phyloP scores from a whole-genome alignment of 225 moss, liverwort and hornwort genomes.

The Lunularia cruciata region DNA sequence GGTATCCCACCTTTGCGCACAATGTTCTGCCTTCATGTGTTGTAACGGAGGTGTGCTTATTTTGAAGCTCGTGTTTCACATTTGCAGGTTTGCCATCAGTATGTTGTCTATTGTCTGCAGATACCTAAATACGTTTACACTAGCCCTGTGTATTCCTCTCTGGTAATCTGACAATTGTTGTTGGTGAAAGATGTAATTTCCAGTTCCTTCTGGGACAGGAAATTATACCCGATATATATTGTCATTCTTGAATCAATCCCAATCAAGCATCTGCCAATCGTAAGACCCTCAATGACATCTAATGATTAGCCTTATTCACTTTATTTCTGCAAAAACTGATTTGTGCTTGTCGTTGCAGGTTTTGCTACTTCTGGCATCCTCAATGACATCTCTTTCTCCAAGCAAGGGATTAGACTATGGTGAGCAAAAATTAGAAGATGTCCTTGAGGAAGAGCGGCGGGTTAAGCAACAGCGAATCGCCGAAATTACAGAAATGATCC shows the following conservation, averaged over 20 bases:
- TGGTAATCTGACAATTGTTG: too few species aligned
- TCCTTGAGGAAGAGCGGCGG: slow-evolving; percentile 41
- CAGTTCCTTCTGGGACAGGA: too few species aligned
- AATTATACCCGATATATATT: too few species aligned
- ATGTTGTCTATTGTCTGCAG: too few species aligned
- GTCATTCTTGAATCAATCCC: too few species aligned
- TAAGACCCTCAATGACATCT: too few species aligned
- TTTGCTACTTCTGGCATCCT: slow-evolving; percentile 77
- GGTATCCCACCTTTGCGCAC: slow-evolving; percentile 48
- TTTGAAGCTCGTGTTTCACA: slow-evolving; percentile 17
- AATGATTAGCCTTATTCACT: too few species aligned
- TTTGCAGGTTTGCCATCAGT: background rate
- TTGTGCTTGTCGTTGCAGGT: slow-evolving; percentile 47
- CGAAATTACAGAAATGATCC: slow-evolving; percentile 94
- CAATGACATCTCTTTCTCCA: slow-evolving; percentile 41
- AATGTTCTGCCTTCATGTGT: slow-evolving; percentile 30
- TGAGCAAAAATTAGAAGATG: slow-evolving; percentile 2
- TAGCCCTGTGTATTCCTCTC: too few species aligned
- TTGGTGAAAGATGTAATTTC: too few species aligned
- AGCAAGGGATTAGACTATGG: slow-evolving; percentile 12
- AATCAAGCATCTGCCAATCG: background rate
- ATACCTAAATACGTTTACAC: too few species aligned
- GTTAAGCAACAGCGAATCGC: slow-evolving; percentile 67
- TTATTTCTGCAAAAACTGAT: too few species aligned
- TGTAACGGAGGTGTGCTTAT: slow-evolving; percentile 26